These are phyloP conservation scores for Citeromyces nyonsensis DNA, from an alignment of 805 yeast genomes.

Conservation along the genomic window DNA sequence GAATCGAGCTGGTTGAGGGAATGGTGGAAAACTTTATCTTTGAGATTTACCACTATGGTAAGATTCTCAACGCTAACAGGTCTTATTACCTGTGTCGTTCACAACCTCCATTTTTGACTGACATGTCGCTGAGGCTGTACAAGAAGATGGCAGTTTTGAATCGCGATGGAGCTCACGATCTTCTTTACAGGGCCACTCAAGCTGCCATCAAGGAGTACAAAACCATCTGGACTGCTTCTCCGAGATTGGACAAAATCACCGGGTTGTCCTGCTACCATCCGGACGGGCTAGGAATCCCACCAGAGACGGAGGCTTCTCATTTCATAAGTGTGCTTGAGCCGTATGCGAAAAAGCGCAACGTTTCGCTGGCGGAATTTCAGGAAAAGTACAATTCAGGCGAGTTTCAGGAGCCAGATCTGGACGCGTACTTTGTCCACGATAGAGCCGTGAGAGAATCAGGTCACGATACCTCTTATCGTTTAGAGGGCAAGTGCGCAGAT, in stretches of 20 bases:
- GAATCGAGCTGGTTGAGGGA: constrained; percentile 62
- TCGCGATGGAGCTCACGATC: constrained; percentile 20
- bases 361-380: constrained; percentile 48
- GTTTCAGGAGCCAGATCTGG: constrained; percentile 66
- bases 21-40: constrained; percentile 88
- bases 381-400: constrained; percentile 50
- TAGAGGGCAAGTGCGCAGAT: constrained; percentile 82
- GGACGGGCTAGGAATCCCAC: constrained; percentile 85
- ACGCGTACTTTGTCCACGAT: constrained; percentile 81
- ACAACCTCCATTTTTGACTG: constrained; percentile 94
- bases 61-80: constrained; percentile 87
- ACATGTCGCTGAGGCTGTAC: constrained; percentile 67
- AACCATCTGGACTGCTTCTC: constrained; percentile 63
- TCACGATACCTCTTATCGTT: constrained; percentile 83
- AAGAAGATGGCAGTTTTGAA: constrained; percentile 24
- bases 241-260: constrained; percentile 57
- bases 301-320: constrained; percentile 89
- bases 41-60: constrained; percentile 83
- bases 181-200: constrained; percentile 44
- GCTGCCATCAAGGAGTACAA: constrained; percentile 84
- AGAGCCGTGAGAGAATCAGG: constrained; percentile 94
- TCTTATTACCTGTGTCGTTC: constrained; percentile 83
- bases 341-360: constrained; percentile 45
- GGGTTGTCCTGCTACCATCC: constrained; percentile 88
- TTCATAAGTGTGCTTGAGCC: constrained; percentile 59